Evolutionary conservation across 1,139 yeast species (phyloP).

Genomic region (Kodamaea sp.): DNA sequence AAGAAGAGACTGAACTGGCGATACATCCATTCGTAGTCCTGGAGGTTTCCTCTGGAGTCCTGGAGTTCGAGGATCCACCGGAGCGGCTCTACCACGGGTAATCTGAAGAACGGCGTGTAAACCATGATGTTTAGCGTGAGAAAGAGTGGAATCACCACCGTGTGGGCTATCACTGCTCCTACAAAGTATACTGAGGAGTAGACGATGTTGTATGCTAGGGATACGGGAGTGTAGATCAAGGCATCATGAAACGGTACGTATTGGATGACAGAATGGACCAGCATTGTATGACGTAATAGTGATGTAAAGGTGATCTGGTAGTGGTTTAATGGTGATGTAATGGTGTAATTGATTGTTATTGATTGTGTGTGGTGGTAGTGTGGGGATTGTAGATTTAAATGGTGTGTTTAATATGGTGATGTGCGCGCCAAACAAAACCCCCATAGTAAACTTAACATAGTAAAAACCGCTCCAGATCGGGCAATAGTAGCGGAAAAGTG

Average conservation of each 20-base stretch:
- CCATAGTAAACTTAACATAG: too few relatives aligned
- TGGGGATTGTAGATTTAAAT: not conserved
- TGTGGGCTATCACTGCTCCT: constrained; percentile 6
- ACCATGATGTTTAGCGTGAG: constrained; percentile 13
- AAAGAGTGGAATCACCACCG: constrained; percentile 13
- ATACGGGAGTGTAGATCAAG: constrained; percentile 2
- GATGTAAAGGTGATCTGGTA: too few relatives aligned
- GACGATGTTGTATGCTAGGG: not conserved
- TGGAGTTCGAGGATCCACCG: constrained; percentile 14
- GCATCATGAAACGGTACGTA: constrained; percentile 1
- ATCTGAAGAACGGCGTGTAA: constrained; percentile 15
- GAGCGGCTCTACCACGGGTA: constrained; percentile 15
- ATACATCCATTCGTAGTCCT: constrained; percentile 13
- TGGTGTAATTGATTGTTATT: too few relatives aligned
- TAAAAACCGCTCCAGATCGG: too few relatives aligned
- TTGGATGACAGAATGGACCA: constrained; percentile 3
- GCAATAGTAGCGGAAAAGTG: too few relatives aligned
- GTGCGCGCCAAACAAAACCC: too few relatives aligned
- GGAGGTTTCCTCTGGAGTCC: constrained; percentile 5
- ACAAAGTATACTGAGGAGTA: not conserved
- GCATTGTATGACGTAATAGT: too few relatives aligned
- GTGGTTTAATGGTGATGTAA: too few relatives aligned
- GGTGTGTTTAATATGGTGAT: too few relatives aligned
- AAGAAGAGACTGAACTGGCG: constrained; percentile 14
- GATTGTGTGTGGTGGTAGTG: too few relatives aligned